A percentile compares a stretch with the other conserved stretches of the same genome.
These are phyloP conservation scores for Chrysoporthe austroafricana DNA, from an alignment of 2,329 filamentous ascomycete genomes.

Conservation along the genomic window DNA sequence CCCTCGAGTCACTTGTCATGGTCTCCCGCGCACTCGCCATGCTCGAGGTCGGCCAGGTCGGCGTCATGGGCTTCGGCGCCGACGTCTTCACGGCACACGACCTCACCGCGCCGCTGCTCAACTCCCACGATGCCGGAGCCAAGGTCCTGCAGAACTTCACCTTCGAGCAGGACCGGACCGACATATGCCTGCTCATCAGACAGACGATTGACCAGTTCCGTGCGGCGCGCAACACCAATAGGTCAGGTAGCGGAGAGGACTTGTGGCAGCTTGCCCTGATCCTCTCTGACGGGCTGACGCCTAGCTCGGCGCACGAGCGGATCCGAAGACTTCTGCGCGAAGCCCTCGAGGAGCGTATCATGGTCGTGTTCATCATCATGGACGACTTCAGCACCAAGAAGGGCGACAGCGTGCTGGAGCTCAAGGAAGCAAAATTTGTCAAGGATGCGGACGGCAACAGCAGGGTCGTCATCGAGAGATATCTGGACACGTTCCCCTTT, in stretches of 20 bases:
- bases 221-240: conserved; percentile 63
- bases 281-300: conserved; percentile 91
- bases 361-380: conserved; percentile 98
- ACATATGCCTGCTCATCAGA: conserved; percentile 78
- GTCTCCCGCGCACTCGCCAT: conserved; percentile 85
- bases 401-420: conserved; percentile 77
- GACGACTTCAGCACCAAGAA: conserved; percentile 60
- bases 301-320: conserved; percentile 76
- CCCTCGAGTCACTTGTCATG: conserved; percentile 92
- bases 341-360: conserved; percentile 90
- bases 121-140: conserved; percentile 75
- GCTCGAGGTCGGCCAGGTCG: conserved; percentile 94
- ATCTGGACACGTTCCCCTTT: conserved; percentile 96
- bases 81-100: conserved; percentile 84
- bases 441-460: conserved; percentile 63
- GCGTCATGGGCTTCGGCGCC: conserved; percentile 85
- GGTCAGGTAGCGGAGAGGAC: conserved; percentile 59
- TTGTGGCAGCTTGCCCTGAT: conserved; percentile 96
- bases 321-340: conserved; percentile 83
- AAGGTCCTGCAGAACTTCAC: conserved; percentile 82
- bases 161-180: conserved; percentile 84
- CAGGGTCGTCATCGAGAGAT: conserved; percentile 81
- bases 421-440: conserved; percentile 85
- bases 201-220: conserved; percentile 82
- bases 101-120: conserved; percentile 81